Conservation (phyloP, 345 rosid species). For the Eucalyptus polyanthemos region DNA sequence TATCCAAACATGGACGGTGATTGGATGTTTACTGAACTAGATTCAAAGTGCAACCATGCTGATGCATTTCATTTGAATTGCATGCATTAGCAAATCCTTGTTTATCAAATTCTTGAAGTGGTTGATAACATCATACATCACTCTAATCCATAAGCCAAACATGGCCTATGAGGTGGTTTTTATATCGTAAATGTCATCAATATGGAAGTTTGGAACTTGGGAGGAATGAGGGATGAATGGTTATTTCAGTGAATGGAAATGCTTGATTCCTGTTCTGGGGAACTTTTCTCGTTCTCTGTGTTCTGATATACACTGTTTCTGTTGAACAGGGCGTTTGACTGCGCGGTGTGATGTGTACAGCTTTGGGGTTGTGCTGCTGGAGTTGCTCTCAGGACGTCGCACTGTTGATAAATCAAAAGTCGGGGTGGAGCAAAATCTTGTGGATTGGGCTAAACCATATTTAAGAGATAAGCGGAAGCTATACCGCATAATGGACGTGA, state of each 20-base stretch:
- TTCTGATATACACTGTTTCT: not conserved
- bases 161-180: not conserved
- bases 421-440: conserved; percentile 49
- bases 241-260: not conserved
- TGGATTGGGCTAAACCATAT: conserved; percentile 70
- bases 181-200: not conserved
- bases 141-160: not conserved
- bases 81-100: not conserved
- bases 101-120: not conserved
- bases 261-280: not conserved
- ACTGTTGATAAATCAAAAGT: conserved; percentile 37
- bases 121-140: not conserved
- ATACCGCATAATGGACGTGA: conserved; percentile 63
- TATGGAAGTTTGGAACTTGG: not conserved
- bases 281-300: not conserved
- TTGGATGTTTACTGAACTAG: not conserved
- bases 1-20: not conserved
- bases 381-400: conserved; percentile 48
- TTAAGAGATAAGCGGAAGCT: conserved; percentile 46
- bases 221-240: not conserved
- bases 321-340: conserved; percentile 42
- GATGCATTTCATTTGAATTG: not conserved
- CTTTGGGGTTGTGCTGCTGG: conserved; percentile 63
- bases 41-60: not conserved
- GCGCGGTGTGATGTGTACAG: conserved; percentile 64